Percentiles rank a stretch among this genome's conserved stretches.
Evolutionary conservation across 2,329 filamentous ascomycete genomes (phyloP).

Genomic region (Ceratocystis diversiconidia): DNA sequence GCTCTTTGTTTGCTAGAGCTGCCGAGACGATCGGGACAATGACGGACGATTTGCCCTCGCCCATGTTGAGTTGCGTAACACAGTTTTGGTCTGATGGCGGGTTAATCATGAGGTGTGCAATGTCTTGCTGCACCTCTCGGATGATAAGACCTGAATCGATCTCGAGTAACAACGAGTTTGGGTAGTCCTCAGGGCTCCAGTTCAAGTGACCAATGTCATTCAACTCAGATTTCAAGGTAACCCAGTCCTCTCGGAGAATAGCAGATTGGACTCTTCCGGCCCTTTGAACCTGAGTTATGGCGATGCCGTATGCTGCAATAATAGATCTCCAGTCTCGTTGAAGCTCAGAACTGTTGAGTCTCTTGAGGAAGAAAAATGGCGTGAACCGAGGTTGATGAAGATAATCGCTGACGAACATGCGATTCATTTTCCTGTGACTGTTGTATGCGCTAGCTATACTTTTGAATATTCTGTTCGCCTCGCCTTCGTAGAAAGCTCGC

Average conservation of each 20-base stretch:
- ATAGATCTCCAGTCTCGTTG: constrained; percentile 25
- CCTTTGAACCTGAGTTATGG: constrained; percentile 30
- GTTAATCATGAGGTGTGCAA: constrained; percentile 42
- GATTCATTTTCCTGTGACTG: background rate
- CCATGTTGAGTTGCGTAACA: constrained; percentile 57
- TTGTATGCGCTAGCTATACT: background rate
- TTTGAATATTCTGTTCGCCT: background rate
- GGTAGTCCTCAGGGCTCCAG: constrained; percentile 38
- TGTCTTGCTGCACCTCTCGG: constrained; percentile 41
- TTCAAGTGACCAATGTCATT: constrained; percentile 39
- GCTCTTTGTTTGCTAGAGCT: constrained; percentile 35
- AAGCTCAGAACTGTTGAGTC: constrained; percentile 24
- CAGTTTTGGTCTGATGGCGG: constrained; percentile 31
- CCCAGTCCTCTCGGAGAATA: background rate
- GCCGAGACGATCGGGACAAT: constrained; percentile 51
- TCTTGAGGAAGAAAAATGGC: constrained; percentile 26
- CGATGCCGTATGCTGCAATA: constrained; percentile 29
- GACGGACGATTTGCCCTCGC: constrained; percentile 54
- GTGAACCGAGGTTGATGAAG: constrained; percentile 18
- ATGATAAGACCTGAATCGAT: constrained; percentile 49
- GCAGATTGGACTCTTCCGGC: constrained; percentile 28
- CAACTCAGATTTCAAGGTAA: constrained; percentile 30
- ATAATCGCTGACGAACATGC: background rate
- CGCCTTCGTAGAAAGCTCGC: background rate
- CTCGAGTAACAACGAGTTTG: constrained; percentile 51